Evolutionary conservation across 495 filamentous ascomycete genomes (phyloP).

Genomic region (Podospora fimiseda): DNA sequence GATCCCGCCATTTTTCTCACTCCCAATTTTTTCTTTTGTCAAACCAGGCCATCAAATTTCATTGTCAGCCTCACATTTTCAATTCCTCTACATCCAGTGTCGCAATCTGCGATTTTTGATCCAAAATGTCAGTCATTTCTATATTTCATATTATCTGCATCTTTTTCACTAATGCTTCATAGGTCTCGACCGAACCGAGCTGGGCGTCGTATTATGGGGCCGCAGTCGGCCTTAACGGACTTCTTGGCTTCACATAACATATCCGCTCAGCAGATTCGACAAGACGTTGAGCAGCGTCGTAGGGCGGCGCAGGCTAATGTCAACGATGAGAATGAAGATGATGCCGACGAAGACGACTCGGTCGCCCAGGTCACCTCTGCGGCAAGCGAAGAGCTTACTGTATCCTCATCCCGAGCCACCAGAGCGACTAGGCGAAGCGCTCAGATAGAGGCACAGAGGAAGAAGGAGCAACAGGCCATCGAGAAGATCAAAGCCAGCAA

Average conservation of each 20-base stretch:
- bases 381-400: slow-evolving; percentile 5
- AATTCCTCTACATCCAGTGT: neutral
- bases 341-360: slow-evolving; percentile 7
- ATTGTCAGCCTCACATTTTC: neutral
- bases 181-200: slow-evolving; percentile 21
- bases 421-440: slow-evolving; percentile 23
- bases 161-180: neutral
- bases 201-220: slow-evolving; percentile 26
- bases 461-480: slow-evolving; percentile 58
- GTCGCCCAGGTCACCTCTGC: slow-evolving; percentile 13
- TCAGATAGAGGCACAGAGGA: slow-evolving; percentile 46
- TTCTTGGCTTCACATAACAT: slow-evolving; percentile 85
- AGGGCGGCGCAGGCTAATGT: slow-evolving; percentile 28
- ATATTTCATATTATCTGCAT: neutral
- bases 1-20: neutral
- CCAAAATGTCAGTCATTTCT: slow-evolving; percentile 5
- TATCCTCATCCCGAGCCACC: slow-evolving; percentile 5
- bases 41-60: too few species aligned
- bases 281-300: slow-evolving; percentile 51
- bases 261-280: slow-evolving; percentile 70
- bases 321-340: slow-evolving; percentile 1
- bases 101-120: too few species aligned
- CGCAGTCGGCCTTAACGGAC: slow-evolving; percentile 72
- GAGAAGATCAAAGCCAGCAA: slow-evolving; percentile 77
- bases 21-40: too few species aligned